Percentiles rank a stretch among this genome's conserved stretches.
Evolutionary conservation across 106 monocot genomes (phyloP).

Genomic region (Allium sativum): DNA sequence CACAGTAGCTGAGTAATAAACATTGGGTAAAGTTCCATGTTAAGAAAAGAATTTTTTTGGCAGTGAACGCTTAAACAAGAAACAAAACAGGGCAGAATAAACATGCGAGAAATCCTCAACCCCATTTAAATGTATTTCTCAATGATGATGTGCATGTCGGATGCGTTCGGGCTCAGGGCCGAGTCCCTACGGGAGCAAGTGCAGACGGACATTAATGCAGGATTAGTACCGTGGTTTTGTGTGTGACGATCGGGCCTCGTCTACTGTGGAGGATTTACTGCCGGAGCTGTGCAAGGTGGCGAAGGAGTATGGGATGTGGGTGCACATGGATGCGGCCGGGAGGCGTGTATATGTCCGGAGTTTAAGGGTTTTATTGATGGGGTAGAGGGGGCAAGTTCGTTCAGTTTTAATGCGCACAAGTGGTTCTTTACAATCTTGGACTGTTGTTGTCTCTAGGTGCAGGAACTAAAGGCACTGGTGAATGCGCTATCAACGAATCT

Average conservation of each 20-base stretch:
- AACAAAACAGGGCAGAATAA: too few species aligned
- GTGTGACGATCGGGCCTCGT: slow-evolving; percentile 46
- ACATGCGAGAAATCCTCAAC: too few species aligned
- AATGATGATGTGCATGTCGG: too few species aligned
- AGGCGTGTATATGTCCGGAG: slow-evolving; percentile 24
- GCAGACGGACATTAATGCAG: slow-evolving; percentile 20
- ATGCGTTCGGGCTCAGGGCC: too few species aligned
- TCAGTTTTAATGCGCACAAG: slow-evolving; percentile 28
- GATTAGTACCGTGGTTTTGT: slow-evolving; percentile 34
- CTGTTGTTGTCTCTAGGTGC: slow-evolving; percentile 23
- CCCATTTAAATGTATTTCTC: too few species aligned
- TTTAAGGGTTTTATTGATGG: slow-evolving; percentile 21
- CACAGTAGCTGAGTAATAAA: too few species aligned
- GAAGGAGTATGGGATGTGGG: slow-evolving; percentile 21
- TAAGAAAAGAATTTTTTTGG: too few species aligned
- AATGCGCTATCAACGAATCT: slow-evolving; percentile 19
- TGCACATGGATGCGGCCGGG: slow-evolving; percentile 37
- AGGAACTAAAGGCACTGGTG: slow-evolving; percentile 10
- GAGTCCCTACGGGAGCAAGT: slow-evolving; percentile 9
- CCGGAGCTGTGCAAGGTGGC: slow-evolving; percentile 13
- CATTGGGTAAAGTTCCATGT: too few species aligned
- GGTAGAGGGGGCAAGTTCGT: slow-evolving; percentile 16
- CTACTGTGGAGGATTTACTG: slow-evolving; percentile 29
- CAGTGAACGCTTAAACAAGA: too few species aligned
- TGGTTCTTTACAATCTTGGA: slow-evolving; percentile 26